phyloP scores from a whole-genome alignment of 257 asterid species.

The Phtheirospermum japonicum region DNA sequence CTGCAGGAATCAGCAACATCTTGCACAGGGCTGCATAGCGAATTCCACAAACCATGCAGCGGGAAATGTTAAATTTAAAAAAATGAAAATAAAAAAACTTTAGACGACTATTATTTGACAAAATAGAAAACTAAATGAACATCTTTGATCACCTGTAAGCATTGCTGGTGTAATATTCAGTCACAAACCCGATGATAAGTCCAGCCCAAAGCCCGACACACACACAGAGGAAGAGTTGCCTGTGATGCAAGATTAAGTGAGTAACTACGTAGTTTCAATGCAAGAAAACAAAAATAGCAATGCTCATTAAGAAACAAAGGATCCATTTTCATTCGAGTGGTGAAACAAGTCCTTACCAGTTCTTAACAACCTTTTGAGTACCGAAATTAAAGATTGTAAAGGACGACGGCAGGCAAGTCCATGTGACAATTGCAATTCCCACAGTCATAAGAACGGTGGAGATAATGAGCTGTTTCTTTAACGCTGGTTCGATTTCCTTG shows the following conservation, averaged over 20 bases:
- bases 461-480: conserved; percentile 75
- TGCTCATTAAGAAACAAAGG: background rate
- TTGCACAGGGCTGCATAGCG: conserved; percentile 59
- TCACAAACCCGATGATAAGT: conserved; percentile 85
- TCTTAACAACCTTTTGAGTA: conserved; percentile 63
- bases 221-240: conserved; percentile 85
- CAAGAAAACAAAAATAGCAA: conserved; percentile 7
- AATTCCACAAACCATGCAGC: conserved; percentile 4
- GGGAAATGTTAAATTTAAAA: background rate
- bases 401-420: conserved; percentile 73
- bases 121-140: background rate
- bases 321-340: background rate
- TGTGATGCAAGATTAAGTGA: conserved; percentile 32
- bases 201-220: conserved; percentile 98
- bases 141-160: conserved; percentile 65
- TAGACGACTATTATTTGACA: background rate
- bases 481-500: conserved; percentile 58
- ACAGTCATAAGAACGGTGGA: conserved; percentile 77
- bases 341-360: conserved; percentile 41
- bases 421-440: conserved; percentile 69
- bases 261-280: background rate
- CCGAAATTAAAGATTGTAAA: conserved; percentile 84
- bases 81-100: background rate
- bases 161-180: conserved; percentile 89
- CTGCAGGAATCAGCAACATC: conserved; percentile 97